Evolutionary conservation across 176 grass and related monocot genomes (phyloP).

Genomic region (Chloris gayana): DNA sequence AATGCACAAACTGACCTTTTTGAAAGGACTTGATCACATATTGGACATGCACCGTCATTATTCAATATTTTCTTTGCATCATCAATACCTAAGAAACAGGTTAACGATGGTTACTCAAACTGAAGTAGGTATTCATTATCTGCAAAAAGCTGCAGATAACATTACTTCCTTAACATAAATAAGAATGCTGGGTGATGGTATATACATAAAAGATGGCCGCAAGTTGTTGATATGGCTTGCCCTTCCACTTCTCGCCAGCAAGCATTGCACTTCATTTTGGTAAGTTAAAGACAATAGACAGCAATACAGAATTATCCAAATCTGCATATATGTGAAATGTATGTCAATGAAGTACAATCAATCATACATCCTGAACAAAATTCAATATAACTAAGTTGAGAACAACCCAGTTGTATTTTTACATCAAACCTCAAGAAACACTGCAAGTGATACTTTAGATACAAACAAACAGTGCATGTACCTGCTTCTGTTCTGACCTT

Average conservation of each 20-base stretch:
- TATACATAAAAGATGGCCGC: conserved; percentile 88
- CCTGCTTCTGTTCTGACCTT: neutral
- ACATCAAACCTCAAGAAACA: neutral
- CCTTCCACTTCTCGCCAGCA: conserved; percentile 90
- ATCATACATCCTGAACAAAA: neutral
- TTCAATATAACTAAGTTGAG: neutral
- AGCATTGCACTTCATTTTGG: conserved; percentile 91
- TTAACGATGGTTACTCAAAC: conserved; percentile 12
- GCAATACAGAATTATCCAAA: neutral
- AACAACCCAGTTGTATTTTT: neutral
- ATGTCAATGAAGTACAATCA: neutral
- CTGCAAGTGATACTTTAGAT: neutral
- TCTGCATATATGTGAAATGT: neutral
- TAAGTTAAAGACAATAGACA: neutral
- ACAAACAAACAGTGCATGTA: neutral
- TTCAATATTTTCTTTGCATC: conserved; percentile 90
- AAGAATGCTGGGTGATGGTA: neutral
- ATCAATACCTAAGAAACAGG: conserved; percentile 59
- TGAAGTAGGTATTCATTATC: conserved; percentile 13
- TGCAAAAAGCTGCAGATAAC: conserved; percentile 9
- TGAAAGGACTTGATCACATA: conserved; percentile 93
- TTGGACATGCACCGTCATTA: conserved; percentile 80
- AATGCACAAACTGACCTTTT: conserved; percentile 62
- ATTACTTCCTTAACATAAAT: neutral
- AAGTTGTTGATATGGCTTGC: conserved; percentile 72